Base-by-base conservation (phyloP, 2,329 filamentous ascomycete genomes). In the Bipolaris gigantea region DNA sequence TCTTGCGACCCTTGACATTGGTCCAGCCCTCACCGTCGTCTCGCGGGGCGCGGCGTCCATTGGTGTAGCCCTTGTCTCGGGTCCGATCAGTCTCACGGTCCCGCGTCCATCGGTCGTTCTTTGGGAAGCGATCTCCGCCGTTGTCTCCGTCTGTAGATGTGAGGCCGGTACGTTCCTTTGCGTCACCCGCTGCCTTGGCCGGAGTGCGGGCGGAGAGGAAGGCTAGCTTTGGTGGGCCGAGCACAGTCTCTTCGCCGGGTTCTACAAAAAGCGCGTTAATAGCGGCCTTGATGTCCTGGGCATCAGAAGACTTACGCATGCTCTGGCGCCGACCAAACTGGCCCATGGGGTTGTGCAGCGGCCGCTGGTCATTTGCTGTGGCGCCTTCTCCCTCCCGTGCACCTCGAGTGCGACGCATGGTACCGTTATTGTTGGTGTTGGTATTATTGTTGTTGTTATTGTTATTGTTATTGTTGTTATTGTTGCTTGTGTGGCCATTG, bases 191-290 rank as follows among this genome's bases (percentile, higher is more conserved):
- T 36, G 64, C 60, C 54, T 83, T 83, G 33, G 75, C 74, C 59
- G 75, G 72, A 23, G 54, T 59, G 56, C 84, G 81, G 48, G 88
- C 83, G 1, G 92, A 95, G 48, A 90, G 85, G 74, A 97, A 96
- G 40, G 86, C 85, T 42, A 86, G 90, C 73, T 90, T 89, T 1
- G 92, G 90, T 18, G 92, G 92, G 13, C 90, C 92, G 53, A 96
- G 88, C 54, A 94, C 83, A 53, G 95, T 89, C 60, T 95, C 91
- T 65, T 96, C 92, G 47, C 67, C 67, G 66, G 84, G 78, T 72
- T 84, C 85, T 89, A 62, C 34, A 64, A 66, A 61, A 57, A 60
- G 61, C 47, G 64, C 53, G 55, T 72, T 63, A 72, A 67, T 66
- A 69, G 65, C 57, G 57, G 60, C 59, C 49, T 63, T 55, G 30